Percentiles rank a stretch among this genome's conserved stretches.
Conservation (phyloP, 352 stramenopile genomes). For the Phytophthora hibernalis region DNA sequence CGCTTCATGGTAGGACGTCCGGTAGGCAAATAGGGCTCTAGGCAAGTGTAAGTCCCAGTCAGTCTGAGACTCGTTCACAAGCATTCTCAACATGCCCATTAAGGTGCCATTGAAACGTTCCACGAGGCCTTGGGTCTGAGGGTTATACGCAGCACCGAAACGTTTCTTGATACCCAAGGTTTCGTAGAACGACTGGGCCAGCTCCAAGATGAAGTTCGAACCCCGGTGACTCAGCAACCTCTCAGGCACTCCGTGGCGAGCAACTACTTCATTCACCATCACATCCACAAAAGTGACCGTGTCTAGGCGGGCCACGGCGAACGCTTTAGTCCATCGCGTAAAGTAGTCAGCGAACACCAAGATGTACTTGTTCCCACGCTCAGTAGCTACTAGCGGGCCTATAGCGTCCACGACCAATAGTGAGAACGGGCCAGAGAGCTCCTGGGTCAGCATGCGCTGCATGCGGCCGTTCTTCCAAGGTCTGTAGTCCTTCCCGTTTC, state of each 20-base stretch:
- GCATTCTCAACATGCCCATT: constrained; percentile 2
- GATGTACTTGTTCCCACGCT: no score
- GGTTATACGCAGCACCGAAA: constrained; percentile 1
- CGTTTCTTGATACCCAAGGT: neutral
- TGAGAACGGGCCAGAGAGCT: neutral
- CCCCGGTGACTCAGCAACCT: neutral
- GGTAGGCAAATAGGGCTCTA: neutral
- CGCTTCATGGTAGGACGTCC: neutral
- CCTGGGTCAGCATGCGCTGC: neutral
- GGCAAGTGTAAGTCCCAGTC: constrained; percentile 8
- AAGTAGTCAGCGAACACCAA: neutral
- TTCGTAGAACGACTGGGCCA: neutral
- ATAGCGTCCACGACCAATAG: neutral
- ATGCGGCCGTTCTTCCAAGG: constrained; percentile 2
- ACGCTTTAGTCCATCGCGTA: neutral
- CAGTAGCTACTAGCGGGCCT: no score
- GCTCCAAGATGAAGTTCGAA: neutral
- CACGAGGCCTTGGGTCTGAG: neutral
- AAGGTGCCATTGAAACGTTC: constrained; percentile 5
- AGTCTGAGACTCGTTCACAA: neutral
- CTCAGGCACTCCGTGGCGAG: neutral
- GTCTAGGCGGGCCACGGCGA: neutral
- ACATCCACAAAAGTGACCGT: constrained; percentile 2
- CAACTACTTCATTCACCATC: neutral
- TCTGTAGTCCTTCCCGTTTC: neutral